These are phyloP conservation scores for Esteya vermicola DNA, from an alignment of 2,329 filamentous ascomycete species.

Conservation along the genomic window DNA sequence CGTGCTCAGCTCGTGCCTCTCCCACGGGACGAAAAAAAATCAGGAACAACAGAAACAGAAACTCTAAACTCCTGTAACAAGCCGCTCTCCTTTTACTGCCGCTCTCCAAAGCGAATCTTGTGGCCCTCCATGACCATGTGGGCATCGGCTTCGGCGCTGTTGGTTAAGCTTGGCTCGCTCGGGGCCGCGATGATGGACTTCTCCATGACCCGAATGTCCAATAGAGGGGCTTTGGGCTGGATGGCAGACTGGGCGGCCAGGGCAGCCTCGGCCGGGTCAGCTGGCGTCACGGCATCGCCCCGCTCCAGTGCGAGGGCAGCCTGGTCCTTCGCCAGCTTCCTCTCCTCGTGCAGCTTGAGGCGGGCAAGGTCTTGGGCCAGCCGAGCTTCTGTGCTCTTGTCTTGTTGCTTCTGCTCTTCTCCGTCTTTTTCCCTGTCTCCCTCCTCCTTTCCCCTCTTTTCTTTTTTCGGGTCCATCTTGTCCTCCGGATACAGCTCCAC, in stretches of 20 bases:
- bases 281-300: conserved; percentile 30
- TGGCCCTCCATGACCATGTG: conserved; percentile 38
- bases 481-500: conserved; percentile 58
- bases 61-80: no score
- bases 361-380: conserved; percentile 23
- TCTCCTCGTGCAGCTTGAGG: conserved; percentile 29
- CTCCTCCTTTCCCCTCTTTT: conserved; percentile 15
- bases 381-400: conserved; percentile 6
- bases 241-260: conserved; percentile 19
- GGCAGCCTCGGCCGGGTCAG: conserved; percentile 29
- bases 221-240: conserved; percentile 20
- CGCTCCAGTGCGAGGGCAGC: conserved; percentile 37
- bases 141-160: conserved; percentile 19
- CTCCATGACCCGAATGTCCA: conserved; percentile 37
- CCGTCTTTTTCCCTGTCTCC: conserved; percentile 21
- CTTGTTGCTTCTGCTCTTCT: conserved; percentile 21
- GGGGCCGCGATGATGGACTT: conserved; percentile 27
- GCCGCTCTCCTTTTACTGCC: neutral
- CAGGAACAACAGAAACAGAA: no score
- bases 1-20: no score
- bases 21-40: no score
- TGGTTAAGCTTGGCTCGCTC: conserved; percentile 22
- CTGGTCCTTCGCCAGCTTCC: conserved; percentile 23
- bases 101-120: conserved; percentile 15
- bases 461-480: conserved; percentile 28